Conservation (phyloP, 148 eudicot genomes). For the Cornus florida region DNA sequence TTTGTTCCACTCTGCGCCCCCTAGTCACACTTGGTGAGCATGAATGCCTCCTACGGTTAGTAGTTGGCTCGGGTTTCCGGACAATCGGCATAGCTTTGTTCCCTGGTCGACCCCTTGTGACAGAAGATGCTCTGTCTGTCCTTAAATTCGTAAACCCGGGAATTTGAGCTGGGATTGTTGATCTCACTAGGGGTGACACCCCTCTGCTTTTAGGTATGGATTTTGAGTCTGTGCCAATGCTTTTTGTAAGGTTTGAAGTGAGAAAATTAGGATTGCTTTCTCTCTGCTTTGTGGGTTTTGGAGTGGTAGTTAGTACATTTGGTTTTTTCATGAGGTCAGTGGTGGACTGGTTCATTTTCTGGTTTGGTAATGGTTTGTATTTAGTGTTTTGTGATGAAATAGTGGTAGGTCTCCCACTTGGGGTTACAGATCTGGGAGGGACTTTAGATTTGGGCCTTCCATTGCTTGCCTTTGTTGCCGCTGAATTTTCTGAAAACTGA, state of each 20-base stretch:
- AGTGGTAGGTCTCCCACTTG: constrained; percentile 17
- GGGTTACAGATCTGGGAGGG: constrained; percentile 22
- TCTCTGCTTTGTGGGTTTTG: constrained; percentile 8
- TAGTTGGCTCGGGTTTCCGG: neutral
- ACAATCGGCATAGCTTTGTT: neutral
- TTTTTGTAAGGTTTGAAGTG: constrained; percentile 34
- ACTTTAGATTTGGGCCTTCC: constrained; percentile 17
- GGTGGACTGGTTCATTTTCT: constrained; percentile 21
- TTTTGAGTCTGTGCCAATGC: constrained; percentile 23
- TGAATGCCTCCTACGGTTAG: constrained; percentile 20
- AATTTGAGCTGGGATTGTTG: constrained; percentile 14
- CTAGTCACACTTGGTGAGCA: constrained; percentile 37
- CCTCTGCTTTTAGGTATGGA: constrained; percentile 33
- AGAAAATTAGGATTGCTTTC: constrained; percentile 23
- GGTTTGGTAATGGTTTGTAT: constrained; percentile 21
- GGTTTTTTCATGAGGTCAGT: constrained; percentile 2
- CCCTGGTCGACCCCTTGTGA: constrained; percentile 16
- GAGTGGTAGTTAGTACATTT: constrained; percentile 4
- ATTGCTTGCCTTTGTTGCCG: constrained; percentile 3
- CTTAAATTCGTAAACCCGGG: constrained; percentile 26
- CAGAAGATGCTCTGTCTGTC: constrained; percentile 30
- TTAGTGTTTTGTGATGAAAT: neutral
- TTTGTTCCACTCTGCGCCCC: constrained; percentile 25
- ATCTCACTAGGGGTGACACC: constrained; percentile 27
- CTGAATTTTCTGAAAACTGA: constrained; percentile 40